Evolutionary conservation across 352 stramenopile species (phyloP), one percentile per base, ranked within the genome.

Genomic region (Pythium phragmiticola): DNA sequence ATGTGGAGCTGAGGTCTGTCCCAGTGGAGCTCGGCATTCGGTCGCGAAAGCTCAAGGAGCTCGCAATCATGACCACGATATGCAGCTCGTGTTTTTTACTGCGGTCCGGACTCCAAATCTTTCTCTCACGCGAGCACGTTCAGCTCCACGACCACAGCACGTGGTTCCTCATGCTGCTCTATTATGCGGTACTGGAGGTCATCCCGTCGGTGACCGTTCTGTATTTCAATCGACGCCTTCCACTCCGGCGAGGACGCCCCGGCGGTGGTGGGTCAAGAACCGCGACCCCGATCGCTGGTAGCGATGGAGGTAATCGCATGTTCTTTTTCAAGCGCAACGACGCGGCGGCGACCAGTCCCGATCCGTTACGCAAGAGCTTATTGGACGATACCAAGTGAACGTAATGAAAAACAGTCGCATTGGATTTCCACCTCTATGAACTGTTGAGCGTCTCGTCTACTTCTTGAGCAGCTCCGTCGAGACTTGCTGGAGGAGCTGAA

Each of bases 161-260:
- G 48, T 95, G 85, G 85, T 72, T 93, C 67, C 57, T 94, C 4
- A 80, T 95, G 30, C 63, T 94, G 5, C 73, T 93, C 12, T 92
- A 91, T 57, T 95, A 95, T 58, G 83, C 73, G 33, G 58, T 94
- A 8, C 57, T 95, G 43, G 87, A 95, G 70, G 84, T 94, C 51
- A 68, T 92, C 7, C 87, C 87, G 36, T 80, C 82, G 2, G 60
- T 92, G 49, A 86, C 82, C 28, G 81, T 94, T 19, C 48, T 95
- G 37, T 94, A 91, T 58, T 95, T 94, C 63, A 92, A 94, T 63
- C 85, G 85, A 0, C 82, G 84, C 12, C 69, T 95, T 19, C 87
- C 87, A 37, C 69, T 76, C 17, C 73, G 71, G 9, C 72, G 75
- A 23, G 69, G 72, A 33, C 58, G 53, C 33, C 66, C 70, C 30